Percentiles rank a stretch among this genome's conserved stretches.
These are phyloP conservation scores for Dactylellina leptospora DNA, from an alignment of 2,329 filamentous ascomycete species.

Conservation along the genomic window DNA sequence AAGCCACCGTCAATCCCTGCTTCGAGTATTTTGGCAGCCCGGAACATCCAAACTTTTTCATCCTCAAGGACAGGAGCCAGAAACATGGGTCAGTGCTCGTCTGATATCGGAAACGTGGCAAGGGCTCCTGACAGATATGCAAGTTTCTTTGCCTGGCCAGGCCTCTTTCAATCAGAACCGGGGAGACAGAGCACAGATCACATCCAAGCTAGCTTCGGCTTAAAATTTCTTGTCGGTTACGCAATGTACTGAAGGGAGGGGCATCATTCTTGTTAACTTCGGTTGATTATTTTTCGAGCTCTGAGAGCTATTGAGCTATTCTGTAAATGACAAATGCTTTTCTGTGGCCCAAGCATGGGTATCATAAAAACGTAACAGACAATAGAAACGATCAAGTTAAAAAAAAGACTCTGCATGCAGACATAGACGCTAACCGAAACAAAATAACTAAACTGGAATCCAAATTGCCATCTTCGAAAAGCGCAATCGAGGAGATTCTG, in stretches of 20 bases:
- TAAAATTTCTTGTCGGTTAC: neutral
- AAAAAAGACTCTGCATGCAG: conserved; percentile 7
- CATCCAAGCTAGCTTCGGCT: conserved; percentile 22
- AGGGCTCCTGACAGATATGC: conserved; percentile 8
- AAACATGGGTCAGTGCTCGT: conserved; percentile 36
- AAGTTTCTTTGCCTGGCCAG: conserved; percentile 2
- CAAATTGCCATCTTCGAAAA: neutral
- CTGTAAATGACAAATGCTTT: conserved; percentile 34
- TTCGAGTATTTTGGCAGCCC: conserved; percentile 10
- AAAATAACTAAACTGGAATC: neutral
- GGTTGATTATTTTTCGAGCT: neutral
- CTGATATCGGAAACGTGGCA: conserved; percentile 37
- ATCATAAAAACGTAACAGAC: conserved; percentile 35
- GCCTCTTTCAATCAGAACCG: conserved; percentile 6
- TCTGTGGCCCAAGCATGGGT: conserved; percentile 52
- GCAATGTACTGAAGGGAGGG: too few relatives aligned
- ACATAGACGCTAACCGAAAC: conserved; percentile 10
- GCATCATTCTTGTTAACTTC: neutral
- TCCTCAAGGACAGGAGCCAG: conserved; percentile 14
- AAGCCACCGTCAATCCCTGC: conserved; percentile 14
- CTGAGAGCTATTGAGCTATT: neutral
- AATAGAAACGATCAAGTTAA: conserved; percentile 2
- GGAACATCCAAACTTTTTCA: conserved; percentile 1
- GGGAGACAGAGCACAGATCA: conserved; percentile 19
- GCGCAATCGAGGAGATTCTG: neutral